phyloP scores from a whole-genome alignment of 1,284 basidiomycete species.

The Bjerkandera adusta region DNA sequence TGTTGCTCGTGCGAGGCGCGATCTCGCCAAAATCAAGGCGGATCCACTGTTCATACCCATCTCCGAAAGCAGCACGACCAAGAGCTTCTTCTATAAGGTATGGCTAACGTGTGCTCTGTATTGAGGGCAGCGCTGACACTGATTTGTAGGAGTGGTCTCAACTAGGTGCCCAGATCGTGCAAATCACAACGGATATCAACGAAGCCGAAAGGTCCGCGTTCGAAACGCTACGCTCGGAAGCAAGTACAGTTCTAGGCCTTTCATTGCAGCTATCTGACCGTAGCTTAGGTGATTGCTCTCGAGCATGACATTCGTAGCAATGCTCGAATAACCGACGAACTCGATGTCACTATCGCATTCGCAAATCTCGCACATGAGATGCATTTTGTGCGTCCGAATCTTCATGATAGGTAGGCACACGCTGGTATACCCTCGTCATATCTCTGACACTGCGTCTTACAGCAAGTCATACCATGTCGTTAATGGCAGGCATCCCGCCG shows the following conservation, averaged over 20 bases:
- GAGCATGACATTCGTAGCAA: conserved; percentile 65
- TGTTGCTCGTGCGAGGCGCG: conserved; percentile 59
- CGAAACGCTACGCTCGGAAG: conserved; percentile 64
- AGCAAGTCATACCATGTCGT: conserved; percentile 68
- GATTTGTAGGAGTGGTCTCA: conserved; percentile 67
- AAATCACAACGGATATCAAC: conserved; percentile 52
- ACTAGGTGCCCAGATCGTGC: conserved; percentile 64
- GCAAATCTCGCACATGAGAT: conserved; percentile 82
- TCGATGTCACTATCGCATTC: conserved; percentile 85
- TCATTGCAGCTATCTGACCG: neutral
- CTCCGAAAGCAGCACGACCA: conserved; percentile 63
- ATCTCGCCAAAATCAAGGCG: conserved; percentile 46
- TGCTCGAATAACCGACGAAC: conserved; percentile 81
- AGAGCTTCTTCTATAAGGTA: conserved; percentile 71
- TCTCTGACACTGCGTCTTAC: conserved; percentile 11
- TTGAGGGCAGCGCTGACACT: conserved; percentile 2
- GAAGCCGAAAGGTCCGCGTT: conserved; percentile 72
- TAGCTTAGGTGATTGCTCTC: conserved; percentile 68
- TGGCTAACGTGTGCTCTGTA: conserved; percentile 12
- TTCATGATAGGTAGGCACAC: conserved; percentile 66
- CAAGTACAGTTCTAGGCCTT: conserved; percentile 27
- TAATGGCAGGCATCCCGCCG: conserved; percentile 89
- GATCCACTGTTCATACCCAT: conserved; percentile 53
- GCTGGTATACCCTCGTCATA: neutral
- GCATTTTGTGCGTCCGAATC: conserved; percentile 69